These are phyloP conservation scores for Botryotinia globosa DNA, from an alignment of 2,329 filamentous ascomycete genomes.

Conservation along the genomic window DNA sequence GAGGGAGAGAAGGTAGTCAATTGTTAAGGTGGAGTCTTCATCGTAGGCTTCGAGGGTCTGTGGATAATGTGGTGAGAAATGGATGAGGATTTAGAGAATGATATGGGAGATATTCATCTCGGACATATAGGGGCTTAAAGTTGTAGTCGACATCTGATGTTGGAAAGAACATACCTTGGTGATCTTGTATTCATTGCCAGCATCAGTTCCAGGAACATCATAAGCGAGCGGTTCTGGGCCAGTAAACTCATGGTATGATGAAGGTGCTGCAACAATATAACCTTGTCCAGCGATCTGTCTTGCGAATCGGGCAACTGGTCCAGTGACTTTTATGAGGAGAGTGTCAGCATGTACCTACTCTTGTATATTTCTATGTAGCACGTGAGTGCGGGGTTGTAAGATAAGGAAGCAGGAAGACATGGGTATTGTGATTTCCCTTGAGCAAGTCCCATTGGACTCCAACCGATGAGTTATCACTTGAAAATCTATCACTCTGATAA, in stretches of 20 bases:
- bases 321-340: constrained; percentile 62
- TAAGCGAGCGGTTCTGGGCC: constrained; percentile 81
- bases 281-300: constrained; percentile 89
- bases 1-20: constrained; percentile 68
- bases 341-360: constrained; percentile 11
- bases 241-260: constrained; percentile 90
- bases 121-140: neutral
- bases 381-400: constrained; percentile 18
- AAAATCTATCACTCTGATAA: neutral
- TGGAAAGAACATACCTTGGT: constrained; percentile 55
- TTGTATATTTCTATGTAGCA: neutral
- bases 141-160: neutral
- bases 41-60: constrained; percentile 84
- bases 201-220: constrained; percentile 82
- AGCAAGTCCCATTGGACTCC: neutral
- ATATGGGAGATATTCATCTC: neutral
- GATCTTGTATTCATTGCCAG: constrained; percentile 83
- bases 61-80: neutral
- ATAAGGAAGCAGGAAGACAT: constrained; percentile 17
- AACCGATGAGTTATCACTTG: constrained; percentile 11
- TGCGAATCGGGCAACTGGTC: constrained; percentile 83
- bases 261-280: constrained; percentile 89
- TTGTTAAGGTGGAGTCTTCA: constrained; percentile 65
- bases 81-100: neutral
- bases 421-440: neutral